These are phyloP conservation scores for Aspergillus fijiensis DNA, from an alignment of 2,329 filamentous ascomycete species.

Conservation along the genomic window DNA sequence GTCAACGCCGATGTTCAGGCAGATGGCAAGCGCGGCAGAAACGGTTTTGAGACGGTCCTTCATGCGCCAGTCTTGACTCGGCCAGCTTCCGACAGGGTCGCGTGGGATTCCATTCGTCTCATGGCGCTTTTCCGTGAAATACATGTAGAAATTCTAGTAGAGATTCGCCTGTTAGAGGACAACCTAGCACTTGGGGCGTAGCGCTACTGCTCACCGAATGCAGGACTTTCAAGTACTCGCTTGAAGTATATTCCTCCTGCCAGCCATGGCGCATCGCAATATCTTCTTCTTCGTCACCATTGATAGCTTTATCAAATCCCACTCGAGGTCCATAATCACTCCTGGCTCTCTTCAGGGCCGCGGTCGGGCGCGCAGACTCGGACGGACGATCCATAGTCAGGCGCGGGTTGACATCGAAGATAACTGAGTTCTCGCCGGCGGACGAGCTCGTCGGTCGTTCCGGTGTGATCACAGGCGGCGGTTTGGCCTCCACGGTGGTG, in stretches of 20 bases:
- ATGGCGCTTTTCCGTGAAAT: constrained; percentile 96
- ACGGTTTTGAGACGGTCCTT: constrained; percentile 94
- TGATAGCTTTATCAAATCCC: constrained; percentile 30
- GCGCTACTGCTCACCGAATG: constrained; percentile 63
- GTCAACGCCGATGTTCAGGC: constrained; percentile 95
- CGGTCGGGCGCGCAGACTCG: constrained; percentile 34
- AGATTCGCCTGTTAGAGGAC: constrained; percentile 9
- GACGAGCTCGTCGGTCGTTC: constrained; percentile 36
- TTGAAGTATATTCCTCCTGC: constrained; percentile 86
- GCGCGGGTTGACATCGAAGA: constrained; percentile 25
- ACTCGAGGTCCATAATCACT: constrained; percentile 53
- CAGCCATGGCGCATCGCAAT: constrained; percentile 77
- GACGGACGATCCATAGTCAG: constrained; percentile 33
- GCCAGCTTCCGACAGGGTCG: constrained; percentile 52
- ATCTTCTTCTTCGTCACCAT: constrained; percentile 50
- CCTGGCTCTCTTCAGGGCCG: constrained; percentile 50
- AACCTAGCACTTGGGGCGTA: neutral
- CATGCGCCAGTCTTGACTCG: constrained; percentile 93
- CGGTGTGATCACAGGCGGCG: constrained; percentile 20
- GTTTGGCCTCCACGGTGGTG: constrained; percentile 33
- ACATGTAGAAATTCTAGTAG: constrained; percentile 94
- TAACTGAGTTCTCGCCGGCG: constrained; percentile 27
- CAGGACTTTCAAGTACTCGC: constrained; percentile 81
- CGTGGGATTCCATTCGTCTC: constrained; percentile 90
- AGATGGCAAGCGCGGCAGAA: constrained; percentile 88